These are phyloP conservation scores for Harringtonia aguacate DNA, from an alignment of 2,329 filamentous ascomycete species.

Conservation along the genomic window DNA sequence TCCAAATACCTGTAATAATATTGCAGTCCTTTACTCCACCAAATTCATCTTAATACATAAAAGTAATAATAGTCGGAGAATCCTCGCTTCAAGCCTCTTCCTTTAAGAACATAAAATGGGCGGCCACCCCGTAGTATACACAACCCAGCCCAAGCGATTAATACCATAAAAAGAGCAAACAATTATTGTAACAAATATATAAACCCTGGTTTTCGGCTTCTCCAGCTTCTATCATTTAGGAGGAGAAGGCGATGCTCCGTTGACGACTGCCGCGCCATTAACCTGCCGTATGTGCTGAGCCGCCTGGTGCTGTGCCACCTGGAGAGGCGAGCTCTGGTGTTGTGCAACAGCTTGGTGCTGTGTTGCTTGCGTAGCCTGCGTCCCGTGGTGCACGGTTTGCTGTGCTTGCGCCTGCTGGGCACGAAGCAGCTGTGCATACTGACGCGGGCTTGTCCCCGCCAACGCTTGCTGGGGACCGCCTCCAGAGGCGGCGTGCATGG, in stretches of 20 bases:
- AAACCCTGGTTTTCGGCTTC: background rate
- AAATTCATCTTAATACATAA: too few relatives aligned
- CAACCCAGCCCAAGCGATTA: background rate
- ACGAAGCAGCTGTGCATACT: constrained; percentile 47
- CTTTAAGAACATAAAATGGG: background rate
- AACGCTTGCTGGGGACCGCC: constrained; percentile 35
- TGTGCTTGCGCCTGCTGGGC: constrained; percentile 45
- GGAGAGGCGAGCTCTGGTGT: constrained; percentile 4
- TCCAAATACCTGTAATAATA: too few relatives aligned
- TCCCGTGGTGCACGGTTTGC: constrained; percentile 22
- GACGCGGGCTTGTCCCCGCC: constrained; percentile 41
- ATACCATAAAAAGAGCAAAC: background rate
- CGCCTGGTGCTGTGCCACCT: constrained; percentile 5
- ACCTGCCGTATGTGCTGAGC: constrained; percentile 4
- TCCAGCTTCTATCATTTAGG: background rate
- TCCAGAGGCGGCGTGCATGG: constrained; percentile 45
- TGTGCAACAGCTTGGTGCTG: constrained; percentile 1
- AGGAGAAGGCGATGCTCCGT: background rate
- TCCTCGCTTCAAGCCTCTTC: background rate
- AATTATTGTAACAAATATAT: background rate
- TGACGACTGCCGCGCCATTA: background rate
- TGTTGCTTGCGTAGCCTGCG: constrained; percentile 3
- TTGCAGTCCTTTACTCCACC: too few relatives aligned
- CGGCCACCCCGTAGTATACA: background rate
- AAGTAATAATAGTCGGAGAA: too few relatives aligned